Base-by-base conservation (phyloP, 768 basidiomycete species). In the Rhodotorula diobovata region DNA sequence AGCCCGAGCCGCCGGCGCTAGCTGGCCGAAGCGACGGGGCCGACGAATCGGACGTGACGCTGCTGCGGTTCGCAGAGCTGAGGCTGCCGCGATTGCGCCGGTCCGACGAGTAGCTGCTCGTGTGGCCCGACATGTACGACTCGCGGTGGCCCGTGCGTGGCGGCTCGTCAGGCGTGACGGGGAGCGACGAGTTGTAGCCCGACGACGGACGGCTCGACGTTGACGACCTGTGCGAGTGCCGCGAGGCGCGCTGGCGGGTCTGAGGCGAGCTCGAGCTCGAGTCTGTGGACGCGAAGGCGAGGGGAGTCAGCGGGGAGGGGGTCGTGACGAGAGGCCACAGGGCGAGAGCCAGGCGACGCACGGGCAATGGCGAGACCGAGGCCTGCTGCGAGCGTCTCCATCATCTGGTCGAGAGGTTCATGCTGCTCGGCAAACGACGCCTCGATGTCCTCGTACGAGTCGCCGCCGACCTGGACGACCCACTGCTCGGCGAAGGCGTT, bases 351-450 rank as follows among this genome's bases (percentile, higher is more conserved):
- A 20, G 45, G 41, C 21, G 14, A 68, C 68, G 37, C 21, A 70
- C 73, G 70, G 58, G 70, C 54, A 11, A 51, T 21, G 21, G 46
- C 39, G 46, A 74, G 50, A 0, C 70, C 70, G 18, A 75, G 61
- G 4, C 73, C 73, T 23, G 61, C 48, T 0, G 73, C 73, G 32
- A 75, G 65, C 20, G 61, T 75, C 14, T 71, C 67, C 70, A 75
- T 71, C 63, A 75, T 68, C 57, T 68, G 58, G 18, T 61, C 57
- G 45, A 71, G 37, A 2, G 73, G 70, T 39, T 66, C 61, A 39
- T 75, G 73, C 30, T 65, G 48, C 9, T 48, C 57, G 0, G 60
- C 45, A 34, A 68, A 68, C 4, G 55, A 30, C 14, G 48, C 32
- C 58, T 68, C 63, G 57, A 75, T 63, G 25, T 35, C 37, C 28